phyloP scores from a whole-genome alignment of 495 filamentous ascomycete species.

The Penicillium verhagenii region DNA sequence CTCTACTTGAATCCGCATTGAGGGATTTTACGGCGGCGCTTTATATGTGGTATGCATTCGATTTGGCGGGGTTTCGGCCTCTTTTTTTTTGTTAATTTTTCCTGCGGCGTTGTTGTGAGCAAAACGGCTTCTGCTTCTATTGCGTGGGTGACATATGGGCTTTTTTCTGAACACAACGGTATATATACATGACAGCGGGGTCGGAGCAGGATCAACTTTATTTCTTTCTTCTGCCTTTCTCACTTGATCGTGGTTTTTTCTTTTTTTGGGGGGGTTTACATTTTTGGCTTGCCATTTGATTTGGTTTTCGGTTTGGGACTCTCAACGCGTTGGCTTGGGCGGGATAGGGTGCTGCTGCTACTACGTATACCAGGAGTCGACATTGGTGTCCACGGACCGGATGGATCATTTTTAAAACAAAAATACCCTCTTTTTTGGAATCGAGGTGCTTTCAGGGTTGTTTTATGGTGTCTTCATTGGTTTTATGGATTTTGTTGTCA shows the following conservation, averaged over 20 bases:
- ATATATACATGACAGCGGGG: slow-evolving; percentile 16
- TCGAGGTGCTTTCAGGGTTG: not conserved
- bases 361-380: slow-evolving; percentile 4
- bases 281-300: slow-evolving; percentile 4
- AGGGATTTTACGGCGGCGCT: slow-evolving; percentile 5
- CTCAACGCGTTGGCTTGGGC: slow-evolving; percentile 16
- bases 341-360: slow-evolving; percentile 3
- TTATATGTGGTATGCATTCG: slow-evolving; percentile 17
- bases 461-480: not conserved
- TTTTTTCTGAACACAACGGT: slow-evolving; percentile 10
- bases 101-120: slow-evolving; percentile 18
- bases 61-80: not conserved
- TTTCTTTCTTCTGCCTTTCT: not conserved
- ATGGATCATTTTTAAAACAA: slow-evolving; percentile 1
- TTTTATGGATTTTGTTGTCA: not conserved
- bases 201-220: not conserved
- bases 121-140: slow-evolving; percentile 14
- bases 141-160: slow-evolving; percentile 9
- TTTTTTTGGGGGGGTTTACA: slow-evolving; percentile 18
- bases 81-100: slow-evolving; percentile 4
- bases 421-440: slow-evolving; percentile 1
- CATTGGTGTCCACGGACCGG: slow-evolving; percentile 4
- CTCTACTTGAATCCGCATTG: slow-evolving; percentile 2
- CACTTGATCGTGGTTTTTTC: not conserved
- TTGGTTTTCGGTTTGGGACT: slow-evolving; percentile 11